phyloP scores from a whole-genome alignment of 345 rosid genomes.

The Draba incana region DNA sequence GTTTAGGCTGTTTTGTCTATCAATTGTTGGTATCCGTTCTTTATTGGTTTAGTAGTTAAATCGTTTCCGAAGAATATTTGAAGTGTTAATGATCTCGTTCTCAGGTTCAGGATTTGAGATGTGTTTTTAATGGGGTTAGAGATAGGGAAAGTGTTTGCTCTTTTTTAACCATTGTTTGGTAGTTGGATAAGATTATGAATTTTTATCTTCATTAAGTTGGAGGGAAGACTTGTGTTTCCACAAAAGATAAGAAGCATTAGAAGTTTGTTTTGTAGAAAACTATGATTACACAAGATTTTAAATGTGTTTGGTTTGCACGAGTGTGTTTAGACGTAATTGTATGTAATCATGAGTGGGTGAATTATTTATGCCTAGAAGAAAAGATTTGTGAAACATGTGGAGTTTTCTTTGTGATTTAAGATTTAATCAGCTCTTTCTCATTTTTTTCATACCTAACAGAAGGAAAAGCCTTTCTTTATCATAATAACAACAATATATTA shows the following conservation, averaged over 20 bases:
- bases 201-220: background rate
- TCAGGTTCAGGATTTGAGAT: background rate
- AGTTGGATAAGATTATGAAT: background rate
- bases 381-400: background rate
- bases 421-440: background rate
- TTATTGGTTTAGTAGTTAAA: too few species aligned
- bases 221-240: background rate
- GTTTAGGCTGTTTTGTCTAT: too few species aligned
- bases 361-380: conserved; percentile 7
- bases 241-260: background rate
- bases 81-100: conserved; percentile 40
- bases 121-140: background rate
- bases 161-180: background rate
- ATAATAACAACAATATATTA: background rate
- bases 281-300: background rate
- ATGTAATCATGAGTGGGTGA: background rate
- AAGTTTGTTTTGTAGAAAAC: too few species aligned
- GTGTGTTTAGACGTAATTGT: too few species aligned
- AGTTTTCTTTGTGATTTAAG: conserved; percentile 13
- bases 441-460: conserved; percentile 13
- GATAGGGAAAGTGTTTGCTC: background rate
- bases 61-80: too few species aligned
- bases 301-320: conserved; percentile 3
- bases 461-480: background rate
- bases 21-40: too few species aligned